Evolutionary conservation across 169 alveolate species (phyloP).

Genomic region (Cryptosporidium baileyi): DNA sequence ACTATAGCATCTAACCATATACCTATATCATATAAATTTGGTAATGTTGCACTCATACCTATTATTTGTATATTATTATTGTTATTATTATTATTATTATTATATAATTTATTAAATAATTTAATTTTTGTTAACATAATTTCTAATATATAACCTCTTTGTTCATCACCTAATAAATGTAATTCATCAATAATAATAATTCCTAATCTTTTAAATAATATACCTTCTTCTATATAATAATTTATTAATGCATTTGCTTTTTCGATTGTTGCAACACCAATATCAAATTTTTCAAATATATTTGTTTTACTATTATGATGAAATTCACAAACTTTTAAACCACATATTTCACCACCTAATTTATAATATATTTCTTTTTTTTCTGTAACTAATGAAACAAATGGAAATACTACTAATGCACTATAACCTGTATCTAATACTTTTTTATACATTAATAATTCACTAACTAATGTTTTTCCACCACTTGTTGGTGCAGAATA

Average conservation of each 20-base stretch:
- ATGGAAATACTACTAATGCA: slow-evolving; percentile 81
- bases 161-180: slow-evolving; percentile 80
- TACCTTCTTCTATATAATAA: slow-evolving; percentile 68
- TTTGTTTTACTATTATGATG: slow-evolving; percentile 62
- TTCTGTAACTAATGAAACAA: slow-evolving; percentile 80
- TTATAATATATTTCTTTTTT: slow-evolving; percentile 71
- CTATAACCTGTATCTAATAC: slow-evolving; percentile 53
- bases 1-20: slow-evolving; percentile 82
- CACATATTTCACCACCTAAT: slow-evolving; percentile 24
- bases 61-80: slow-evolving; percentile 74
- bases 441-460: slow-evolving; percentile 75
- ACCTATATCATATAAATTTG: slow-evolving; percentile 77
- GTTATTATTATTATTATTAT: slow-evolving; percentile 5
- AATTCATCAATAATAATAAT: slow-evolving; percentile 80
- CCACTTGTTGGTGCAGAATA: slow-evolving; percentile 88
- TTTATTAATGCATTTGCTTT: slow-evolving; percentile 79
- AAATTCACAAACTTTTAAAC: slow-evolving; percentile 31
- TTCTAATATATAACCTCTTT: slow-evolving; percentile 81
- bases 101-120: slow-evolving; percentile 51
- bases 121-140: slow-evolving; percentile 70
- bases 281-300: slow-evolving; percentile 72
- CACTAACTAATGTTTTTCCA: slow-evolving; percentile 85
- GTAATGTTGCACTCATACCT: slow-evolving; percentile 87
- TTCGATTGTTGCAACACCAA: slow-evolving; percentile 84
- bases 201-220: slow-evolving; percentile 62